phyloP scores from a whole-genome alignment of 2,329 filamentous ascomycete genomes.

The Pyricularia grisea region DNA sequence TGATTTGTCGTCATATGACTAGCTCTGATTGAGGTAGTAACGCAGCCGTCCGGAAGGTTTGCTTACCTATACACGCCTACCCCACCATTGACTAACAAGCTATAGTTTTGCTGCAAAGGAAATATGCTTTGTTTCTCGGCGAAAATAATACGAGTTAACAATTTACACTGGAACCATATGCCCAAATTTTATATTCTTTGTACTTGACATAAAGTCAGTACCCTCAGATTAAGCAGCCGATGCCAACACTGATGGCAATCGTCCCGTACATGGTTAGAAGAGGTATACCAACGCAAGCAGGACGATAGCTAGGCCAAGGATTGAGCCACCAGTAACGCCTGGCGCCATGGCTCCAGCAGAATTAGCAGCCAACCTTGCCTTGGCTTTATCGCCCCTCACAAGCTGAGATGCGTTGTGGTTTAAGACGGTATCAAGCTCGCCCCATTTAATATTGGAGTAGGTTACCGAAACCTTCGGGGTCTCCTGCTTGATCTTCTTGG shows the following conservation, averaged over 20 bases:
- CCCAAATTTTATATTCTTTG: background rate
- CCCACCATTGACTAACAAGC: background rate
- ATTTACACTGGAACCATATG: background rate
- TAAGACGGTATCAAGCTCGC: slow-evolving; percentile 29
- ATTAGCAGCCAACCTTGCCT: background rate
- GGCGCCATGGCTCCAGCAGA: background rate
- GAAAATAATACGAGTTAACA: background rate
- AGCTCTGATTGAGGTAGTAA: background rate
- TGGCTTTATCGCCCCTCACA: background rate
- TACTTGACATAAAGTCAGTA: background rate
- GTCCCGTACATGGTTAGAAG: background rate
- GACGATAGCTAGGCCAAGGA: background rate
- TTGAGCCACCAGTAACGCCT: background rate
- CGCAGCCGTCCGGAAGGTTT: background rate
- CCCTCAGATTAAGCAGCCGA: background rate
- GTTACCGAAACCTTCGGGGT: slow-evolving; percentile 38
- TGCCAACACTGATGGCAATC: background rate
- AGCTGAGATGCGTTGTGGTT: background rate
- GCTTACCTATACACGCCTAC: background rate
- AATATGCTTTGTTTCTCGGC: background rate
- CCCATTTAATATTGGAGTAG: slow-evolving; percentile 47
- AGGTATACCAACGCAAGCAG: background rate
- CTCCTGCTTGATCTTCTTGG: slow-evolving; percentile 31
- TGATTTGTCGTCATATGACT: background rate
- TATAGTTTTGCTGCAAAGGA: background rate